Evolutionary conservation across 495 filamentous ascomycete species (phyloP), one percentile per base, ranked within the genome.

Genomic region (Pseudotulostoma volvatum): DNA sequence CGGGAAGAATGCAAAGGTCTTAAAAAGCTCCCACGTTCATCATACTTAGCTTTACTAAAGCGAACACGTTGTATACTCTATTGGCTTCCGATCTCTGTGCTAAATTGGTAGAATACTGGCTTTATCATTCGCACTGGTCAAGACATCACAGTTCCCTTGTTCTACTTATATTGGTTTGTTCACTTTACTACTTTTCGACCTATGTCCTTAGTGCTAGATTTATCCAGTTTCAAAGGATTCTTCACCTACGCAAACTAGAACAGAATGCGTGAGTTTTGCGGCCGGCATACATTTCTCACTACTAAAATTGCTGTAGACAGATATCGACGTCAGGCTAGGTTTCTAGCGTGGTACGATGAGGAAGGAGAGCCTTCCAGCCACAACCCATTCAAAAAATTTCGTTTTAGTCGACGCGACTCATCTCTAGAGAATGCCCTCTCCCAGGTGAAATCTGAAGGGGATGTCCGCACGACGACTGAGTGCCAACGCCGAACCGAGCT

Each of bases 311-410:
- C 3, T 33, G 9, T 40, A 71, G 67, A 69, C 44, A 67, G 54
- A 44, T 64, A 60, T 37, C 59, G 59, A 35, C 51, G 58, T 19
- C 41, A 58, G 34, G 68, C 68, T 30, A 60, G 53, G 31, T 50
- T 56, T 3, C 44, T 60, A 32, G 67, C 68, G 17, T 67, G 68
- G 65, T 67, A 66, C 38, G 59, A 61, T 39, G 44, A 60, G 5
- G 59, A 67, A 13, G 64, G 60, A 45, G 56, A 59, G 37, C 51
- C 50, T 8, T 43, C 60, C 2, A 38, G 38, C 9, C 58, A 59
- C 44, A 71, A 71, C 40, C 67, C 67, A n/a, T 71, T 68, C 42
- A 61, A 63, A 43, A 65, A 64, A 34, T 59, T 63, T 44, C 48
- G 53, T 15, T 36, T 44, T 18, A 49, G 43, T 13, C 53, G 51